These are phyloP conservation scores for Aspergillus cejpii DNA, from an alignment of 2,329 filamentous ascomycete genomes.

Conservation along the genomic window DNA sequence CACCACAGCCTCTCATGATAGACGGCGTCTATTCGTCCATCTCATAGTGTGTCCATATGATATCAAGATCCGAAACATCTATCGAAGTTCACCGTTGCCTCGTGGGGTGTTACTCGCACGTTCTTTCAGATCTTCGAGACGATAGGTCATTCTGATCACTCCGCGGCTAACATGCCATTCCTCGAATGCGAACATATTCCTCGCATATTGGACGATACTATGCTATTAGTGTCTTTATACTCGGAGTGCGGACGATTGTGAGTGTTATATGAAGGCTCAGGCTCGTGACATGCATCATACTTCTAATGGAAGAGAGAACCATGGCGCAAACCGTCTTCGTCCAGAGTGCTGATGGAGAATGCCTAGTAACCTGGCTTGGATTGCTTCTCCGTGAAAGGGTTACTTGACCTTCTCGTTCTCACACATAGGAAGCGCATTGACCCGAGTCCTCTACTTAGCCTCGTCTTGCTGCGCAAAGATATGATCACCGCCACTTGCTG, in stretches of 20 bases:
- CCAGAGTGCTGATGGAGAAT: no score
- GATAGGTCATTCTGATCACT: neutral
- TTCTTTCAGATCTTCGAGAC: neutral
- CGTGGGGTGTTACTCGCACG: neutral
- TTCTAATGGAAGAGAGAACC: neutral
- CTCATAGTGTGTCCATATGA: neutral
- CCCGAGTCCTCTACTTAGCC: no score
- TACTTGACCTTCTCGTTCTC: no score
- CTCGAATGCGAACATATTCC: neutral
- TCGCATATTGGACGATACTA: no score
- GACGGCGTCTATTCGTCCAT: neutral
- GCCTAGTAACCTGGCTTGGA: neutral
- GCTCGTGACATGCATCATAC: neutral
- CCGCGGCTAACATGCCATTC: neutral
- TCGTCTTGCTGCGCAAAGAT: neutral
- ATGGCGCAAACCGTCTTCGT: no score
- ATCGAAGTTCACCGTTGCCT: neutral
- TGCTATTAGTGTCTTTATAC: neutral
- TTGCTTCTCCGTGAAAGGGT: neutral
- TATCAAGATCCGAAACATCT: neutral
- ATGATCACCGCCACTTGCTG: neutral
- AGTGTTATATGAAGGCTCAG: no score
- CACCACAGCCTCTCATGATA: neutral
- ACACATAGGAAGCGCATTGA: no score
- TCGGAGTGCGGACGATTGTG: neutral